A percentile compares a stretch with the other conserved stretches of the same genome.
Conservation (phyloP, 768 basidiomycete species). For the Russula abietina region DNA sequence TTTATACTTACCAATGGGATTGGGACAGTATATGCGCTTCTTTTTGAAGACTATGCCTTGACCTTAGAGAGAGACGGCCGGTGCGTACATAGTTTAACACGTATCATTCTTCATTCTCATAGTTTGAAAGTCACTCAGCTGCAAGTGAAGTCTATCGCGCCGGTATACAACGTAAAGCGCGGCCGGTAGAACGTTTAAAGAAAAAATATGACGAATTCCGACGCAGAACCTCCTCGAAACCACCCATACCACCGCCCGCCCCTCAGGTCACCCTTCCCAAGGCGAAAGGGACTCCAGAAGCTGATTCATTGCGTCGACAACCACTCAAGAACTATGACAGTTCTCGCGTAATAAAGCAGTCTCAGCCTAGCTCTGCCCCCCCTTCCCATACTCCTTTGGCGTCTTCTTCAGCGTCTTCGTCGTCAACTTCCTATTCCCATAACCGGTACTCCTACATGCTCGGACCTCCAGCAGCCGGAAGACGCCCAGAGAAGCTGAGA, state of each 20-base stretch:
- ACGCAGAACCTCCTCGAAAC: conserved; percentile 24
- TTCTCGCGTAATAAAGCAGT: conserved; percentile 20
- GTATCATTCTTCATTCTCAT: conserved; percentile 6
- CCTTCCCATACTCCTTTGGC: conserved; percentile 29
- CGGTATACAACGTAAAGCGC: conserved; percentile 75
- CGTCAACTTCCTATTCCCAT: conserved; percentile 20
- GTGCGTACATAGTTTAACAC: conserved; percentile 39
- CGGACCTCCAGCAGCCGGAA: conserved; percentile 59
- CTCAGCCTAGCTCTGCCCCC: conserved; percentile 27
- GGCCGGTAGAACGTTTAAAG: conserved; percentile 81
- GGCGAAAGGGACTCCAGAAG: conserved; percentile 22
- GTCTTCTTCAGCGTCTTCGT: conserved; percentile 26
- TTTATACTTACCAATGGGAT: conserved; percentile 48
- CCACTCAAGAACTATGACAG: conserved; percentile 22
- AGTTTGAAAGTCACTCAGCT: conserved; percentile 50
- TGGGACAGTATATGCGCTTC: conserved; percentile 63
- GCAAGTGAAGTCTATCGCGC: conserved; percentile 77
- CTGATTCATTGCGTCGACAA: conserved; percentile 21
- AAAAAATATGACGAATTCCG: conserved; percentile 73
- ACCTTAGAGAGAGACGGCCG: conserved; percentile 68
- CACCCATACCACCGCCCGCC: conserved; percentile 5
- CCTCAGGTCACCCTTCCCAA: conserved; percentile 18
- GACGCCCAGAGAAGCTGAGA: conserved; percentile 63
- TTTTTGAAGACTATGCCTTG: conserved; percentile 90
- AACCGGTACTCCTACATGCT: conserved; percentile 67